Base-by-base conservation (phyloP, 257 asterid genomes). In the Leonotis leonurus region DNA sequence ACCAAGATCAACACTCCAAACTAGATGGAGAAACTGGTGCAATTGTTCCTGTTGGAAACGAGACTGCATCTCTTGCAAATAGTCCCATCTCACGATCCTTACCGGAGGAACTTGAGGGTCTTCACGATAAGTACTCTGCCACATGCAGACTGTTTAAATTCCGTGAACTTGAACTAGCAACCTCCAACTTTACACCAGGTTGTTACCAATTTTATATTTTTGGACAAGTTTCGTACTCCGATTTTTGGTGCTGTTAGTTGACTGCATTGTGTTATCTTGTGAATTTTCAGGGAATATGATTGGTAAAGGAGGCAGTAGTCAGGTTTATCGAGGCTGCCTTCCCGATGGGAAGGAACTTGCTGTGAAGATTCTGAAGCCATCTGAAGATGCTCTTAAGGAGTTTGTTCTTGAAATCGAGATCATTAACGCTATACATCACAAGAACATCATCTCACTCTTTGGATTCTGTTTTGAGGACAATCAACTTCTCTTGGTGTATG, bases 301-400 rank as follows among this genome's bases (percentile, higher is more conserved):
- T 36, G 99, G 99, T 14, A 87, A 87, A 82, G 99, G 99, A 69
- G 97, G 99, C 52, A 87, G 88, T 75, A 89, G 99, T 63, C 84
- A 80, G 60, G 99, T 93, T 62, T 93, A 81, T 74, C 80, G 74
- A 72, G 97, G 99, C 50, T 67, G 78, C 35, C 94, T 93, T 21
- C 92, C 88, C 12, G 99, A 89, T 36, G 92, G 92, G 21, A 87
- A 83, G 78, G 96, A 87, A 64, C 90, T 93, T 41, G 99, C 99
- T 7, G 96, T 89, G 54, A 93, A 93, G 82, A 89, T 87, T 48
- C 72, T 93, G 48, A 93, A 89, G 68, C 83, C 89, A 48, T 83
- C 97, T 0, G 94, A 82, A 39, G 80, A 83, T 81, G 82, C 79
- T 46, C 36, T 87, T 54, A 82, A 77, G 65, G 96, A 93, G 75